Percentiles rank a stretch among this genome's conserved stretches.
These are phyloP conservation scores for Cyclocybe aegerita DNA, from an alignment of 768 basidiomycete genomes.

Conservation along the genomic window DNA sequence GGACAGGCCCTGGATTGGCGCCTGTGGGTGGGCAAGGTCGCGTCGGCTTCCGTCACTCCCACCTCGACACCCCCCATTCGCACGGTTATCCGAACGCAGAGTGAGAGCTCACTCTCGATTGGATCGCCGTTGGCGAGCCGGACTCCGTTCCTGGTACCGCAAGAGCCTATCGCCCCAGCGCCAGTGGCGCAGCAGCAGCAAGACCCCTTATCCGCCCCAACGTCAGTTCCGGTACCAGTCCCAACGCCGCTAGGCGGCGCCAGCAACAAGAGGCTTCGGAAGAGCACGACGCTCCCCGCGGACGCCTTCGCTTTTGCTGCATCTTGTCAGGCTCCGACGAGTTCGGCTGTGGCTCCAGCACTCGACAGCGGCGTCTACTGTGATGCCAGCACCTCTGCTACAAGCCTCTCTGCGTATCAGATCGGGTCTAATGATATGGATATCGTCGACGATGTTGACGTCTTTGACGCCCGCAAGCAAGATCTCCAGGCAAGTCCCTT, in stretches of 20 bases:
- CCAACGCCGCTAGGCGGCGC: neutral
- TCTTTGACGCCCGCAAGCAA: too few species aligned
- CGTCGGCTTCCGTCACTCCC: slow-evolving; percentile 20
- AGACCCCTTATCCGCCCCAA: too few species aligned
- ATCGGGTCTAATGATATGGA: too few species aligned
- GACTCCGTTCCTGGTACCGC: slow-evolving; percentile 23
- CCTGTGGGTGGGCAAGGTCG: slow-evolving; percentile 85
- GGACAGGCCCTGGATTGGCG: slow-evolving; percentile 87
- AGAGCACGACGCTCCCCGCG: slow-evolving; percentile 42
- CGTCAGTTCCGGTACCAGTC: too few species aligned
- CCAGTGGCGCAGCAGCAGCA: neutral
- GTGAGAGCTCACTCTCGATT: slow-evolving; percentile 46
- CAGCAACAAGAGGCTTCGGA: slow-evolving; percentile 29
- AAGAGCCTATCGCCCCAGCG: slow-evolving; percentile 1
- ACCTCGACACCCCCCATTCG: slow-evolving; percentile 26
- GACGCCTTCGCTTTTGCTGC: slow-evolving; percentile 18
- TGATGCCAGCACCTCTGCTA: too few species aligned
- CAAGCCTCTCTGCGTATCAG: too few species aligned
- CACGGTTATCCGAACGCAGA: slow-evolving; percentile 47
- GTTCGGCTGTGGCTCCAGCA: neutral
- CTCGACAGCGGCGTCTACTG: neutral
- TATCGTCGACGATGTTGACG: too few species aligned
- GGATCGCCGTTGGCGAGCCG: slow-evolving; percentile 12
- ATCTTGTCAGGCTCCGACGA: neutral
- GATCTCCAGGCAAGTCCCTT: too few species aligned